Conservation (phyloP, 495 filamentous ascomycete genomes). For the Podospora tetraspora region DNA sequence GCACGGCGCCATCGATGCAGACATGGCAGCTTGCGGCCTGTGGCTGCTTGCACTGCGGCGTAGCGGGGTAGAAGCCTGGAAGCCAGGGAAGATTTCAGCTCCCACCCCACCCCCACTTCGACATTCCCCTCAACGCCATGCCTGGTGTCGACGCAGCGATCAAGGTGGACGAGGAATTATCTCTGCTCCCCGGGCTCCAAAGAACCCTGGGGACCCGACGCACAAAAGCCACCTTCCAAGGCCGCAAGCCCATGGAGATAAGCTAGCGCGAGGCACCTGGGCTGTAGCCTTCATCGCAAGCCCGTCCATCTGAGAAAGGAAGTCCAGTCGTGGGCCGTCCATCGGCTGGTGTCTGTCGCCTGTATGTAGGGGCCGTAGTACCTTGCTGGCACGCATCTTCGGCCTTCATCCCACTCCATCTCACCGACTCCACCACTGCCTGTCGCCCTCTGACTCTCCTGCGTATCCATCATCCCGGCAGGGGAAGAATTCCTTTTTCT, state of each 20-base stretch:
- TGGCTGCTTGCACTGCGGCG: neutral
- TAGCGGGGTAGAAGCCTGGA: neutral
- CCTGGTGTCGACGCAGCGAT: neutral
- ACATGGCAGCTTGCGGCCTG: neutral
- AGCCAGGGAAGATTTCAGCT: neutral
- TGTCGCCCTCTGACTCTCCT: slow-evolving; percentile 17
- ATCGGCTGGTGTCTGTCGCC: neutral
- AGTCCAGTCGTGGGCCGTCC: neutral
- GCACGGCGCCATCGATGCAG: neutral
- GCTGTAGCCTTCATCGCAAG: neutral
- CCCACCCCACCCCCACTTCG: neutral
- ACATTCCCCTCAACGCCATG: slow-evolving; percentile 5
- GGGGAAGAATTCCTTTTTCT: slow-evolving; percentile 19
- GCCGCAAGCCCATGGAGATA: slow-evolving; percentile 3
- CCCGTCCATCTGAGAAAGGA: slow-evolving; percentile 14
- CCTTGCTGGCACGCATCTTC: slow-evolving; percentile 5
- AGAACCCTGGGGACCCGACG: neutral
- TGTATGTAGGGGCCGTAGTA: neutral
- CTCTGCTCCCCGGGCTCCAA: neutral
- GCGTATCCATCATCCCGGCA: slow-evolving; percentile 17
- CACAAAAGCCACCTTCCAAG: neutral
- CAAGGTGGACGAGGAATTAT: neutral
- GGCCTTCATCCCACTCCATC: slow-evolving; percentile 10
- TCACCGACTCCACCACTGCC: slow-evolving; percentile 30
- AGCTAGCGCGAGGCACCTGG: slow-evolving; percentile 5